phyloP scores from a whole-genome alignment of 23 red algal genomes.

The Gracilaria caudata region DNA sequence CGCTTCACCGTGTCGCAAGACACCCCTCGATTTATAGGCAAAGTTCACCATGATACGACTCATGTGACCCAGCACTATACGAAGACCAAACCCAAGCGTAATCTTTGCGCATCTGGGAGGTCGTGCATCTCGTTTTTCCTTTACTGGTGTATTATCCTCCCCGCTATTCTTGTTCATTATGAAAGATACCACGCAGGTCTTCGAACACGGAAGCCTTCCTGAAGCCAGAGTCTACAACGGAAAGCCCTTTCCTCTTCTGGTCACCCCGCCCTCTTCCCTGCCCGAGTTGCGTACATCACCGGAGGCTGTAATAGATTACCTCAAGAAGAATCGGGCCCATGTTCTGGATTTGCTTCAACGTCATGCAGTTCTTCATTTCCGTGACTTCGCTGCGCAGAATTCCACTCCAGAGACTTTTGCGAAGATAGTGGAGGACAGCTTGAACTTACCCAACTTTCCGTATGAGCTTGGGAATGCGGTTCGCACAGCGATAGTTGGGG shows the following conservation, averaged over 20 bases:
- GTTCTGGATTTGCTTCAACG: constrained; percentile 19
- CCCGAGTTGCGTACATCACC: constrained; percentile 14
- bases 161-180: background rate
- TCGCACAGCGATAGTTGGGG: constrained; percentile 68
- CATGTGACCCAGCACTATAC: no score
- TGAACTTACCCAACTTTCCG: constrained; percentile 69
- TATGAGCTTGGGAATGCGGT: constrained; percentile 84
- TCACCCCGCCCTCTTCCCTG: constrained; percentile 25
- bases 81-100: background rate
- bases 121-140: background rate
- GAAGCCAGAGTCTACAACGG: constrained; percentile 43
- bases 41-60: background rate
- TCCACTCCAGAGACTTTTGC: constrained; percentile 58
- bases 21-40: background rate
- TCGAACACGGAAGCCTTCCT: constrained; percentile 14
- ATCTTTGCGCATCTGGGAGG: background rate
- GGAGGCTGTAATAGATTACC: constrained; percentile 18
- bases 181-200: background rate
- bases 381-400: constrained; percentile 18
- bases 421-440: constrained; percentile 39
- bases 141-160: background rate
- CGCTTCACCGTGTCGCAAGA: background rate
- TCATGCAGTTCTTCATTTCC: constrained; percentile 52
- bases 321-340: constrained; percentile 7
- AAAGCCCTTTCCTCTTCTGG: constrained; percentile 33